Base-by-base conservation (phyloP, 257 asterid genomes). In the Solanum chilense region DNA sequence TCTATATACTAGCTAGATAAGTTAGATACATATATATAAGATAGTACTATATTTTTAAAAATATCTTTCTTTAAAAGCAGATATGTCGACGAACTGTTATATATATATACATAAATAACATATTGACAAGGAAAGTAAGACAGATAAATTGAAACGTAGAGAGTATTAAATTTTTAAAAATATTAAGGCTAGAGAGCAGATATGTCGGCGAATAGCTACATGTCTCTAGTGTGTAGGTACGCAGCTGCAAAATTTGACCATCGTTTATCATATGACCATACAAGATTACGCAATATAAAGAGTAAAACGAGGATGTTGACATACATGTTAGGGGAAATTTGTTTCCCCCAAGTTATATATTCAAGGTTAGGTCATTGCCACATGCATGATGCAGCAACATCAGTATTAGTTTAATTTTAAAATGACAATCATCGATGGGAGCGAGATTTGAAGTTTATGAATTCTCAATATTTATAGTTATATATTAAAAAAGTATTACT, bases 181-280 rank as follows among this genome's bases (percentile, higher is more conserved):
- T 58, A 74, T 21, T 5, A 4, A 2, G 4, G 3, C 3, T 5
- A 5, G 7, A 37, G 11, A 23, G 6, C 8, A 62, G 2, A 62
- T 1, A 62, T 0, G 15, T 62, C 7, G 25, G 2, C n/a, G 5
- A 56, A 56, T 56, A 18, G 12, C 3, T 56, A 56, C 4, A 3
- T 7, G 64, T 18, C 41, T 45, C 41, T 84, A 45, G 87, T 66
- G 39, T 42, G 41, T 64, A 47, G 87, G 75, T 52, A 3, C 21
- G 74, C 27, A 87, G 91, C 88, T 76, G 92, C 86, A 69, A 88
- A 86, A 42, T 88, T 90, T 91, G 89, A 91, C 91, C 64, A 35
- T 58, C 42, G 33, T 58, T n/a, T 73, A 66, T 80, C 69, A 49
- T 56, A 84, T 88, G 89, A 88, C 86, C 37, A 33, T 45, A 25